Evolutionary conservation across 768 basidiomycete species (phyloP).

Genomic region (Suillus fuscotomentosus): DNA sequence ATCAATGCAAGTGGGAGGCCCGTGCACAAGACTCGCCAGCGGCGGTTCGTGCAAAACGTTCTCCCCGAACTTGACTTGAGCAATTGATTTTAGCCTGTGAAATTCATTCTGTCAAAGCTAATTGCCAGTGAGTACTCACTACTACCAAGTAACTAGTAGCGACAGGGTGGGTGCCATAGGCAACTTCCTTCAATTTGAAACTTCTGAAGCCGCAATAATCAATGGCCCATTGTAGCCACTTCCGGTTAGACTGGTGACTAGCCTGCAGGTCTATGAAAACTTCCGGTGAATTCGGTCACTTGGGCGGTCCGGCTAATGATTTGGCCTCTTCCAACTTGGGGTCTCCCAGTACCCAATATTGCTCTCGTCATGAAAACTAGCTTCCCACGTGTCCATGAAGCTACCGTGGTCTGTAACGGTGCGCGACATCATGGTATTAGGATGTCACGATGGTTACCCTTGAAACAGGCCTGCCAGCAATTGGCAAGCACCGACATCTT

Average conservation of each 20-base stretch:
- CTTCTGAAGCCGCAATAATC: too few relatives aligned
- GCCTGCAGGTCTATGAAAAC: too few relatives aligned
- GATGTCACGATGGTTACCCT: slow-evolving; percentile 72
- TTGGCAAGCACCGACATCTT: slow-evolving; percentile 81
- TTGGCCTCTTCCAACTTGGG: background rate
- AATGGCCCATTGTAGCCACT: too few relatives aligned
- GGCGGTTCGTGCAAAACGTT: slow-evolving; percentile 4
- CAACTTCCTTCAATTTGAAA: too few relatives aligned
- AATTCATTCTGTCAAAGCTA: background rate
- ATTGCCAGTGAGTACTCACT: background rate
- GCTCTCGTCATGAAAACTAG: slow-evolving; percentile 17
- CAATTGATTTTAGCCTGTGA: background rate
- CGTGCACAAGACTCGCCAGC: background rate
- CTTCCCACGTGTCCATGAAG: slow-evolving; percentile 19
- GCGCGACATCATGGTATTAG: slow-evolving; percentile 32
- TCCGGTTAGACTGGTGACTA: too few relatives aligned
- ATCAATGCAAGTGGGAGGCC: background rate
- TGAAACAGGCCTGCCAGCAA: slow-evolving; percentile 69
- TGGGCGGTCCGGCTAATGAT: background rate
- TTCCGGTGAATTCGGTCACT: background rate
- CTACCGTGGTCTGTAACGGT: background rate
- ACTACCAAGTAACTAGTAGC: background rate
- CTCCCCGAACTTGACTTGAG: background rate
- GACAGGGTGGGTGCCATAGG: too few relatives aligned
- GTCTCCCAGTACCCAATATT: slow-evolving; percentile 7